Evolutionary conservation across 768 basidiomycete species (phyloP).

Genomic region (Lactifluus subvellereus): DNA sequence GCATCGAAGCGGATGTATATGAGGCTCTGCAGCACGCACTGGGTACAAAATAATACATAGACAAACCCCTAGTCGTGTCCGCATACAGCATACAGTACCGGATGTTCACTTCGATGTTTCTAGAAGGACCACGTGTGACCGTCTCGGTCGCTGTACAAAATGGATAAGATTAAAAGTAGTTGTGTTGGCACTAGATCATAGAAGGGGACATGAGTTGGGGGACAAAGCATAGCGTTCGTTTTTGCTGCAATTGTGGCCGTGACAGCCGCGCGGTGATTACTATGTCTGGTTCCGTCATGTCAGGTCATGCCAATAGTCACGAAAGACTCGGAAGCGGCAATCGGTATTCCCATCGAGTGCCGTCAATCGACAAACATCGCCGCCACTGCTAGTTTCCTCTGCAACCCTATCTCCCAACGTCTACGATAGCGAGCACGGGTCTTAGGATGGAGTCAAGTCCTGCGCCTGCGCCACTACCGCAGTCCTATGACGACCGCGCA

Average conservation of each 20-base stretch:
- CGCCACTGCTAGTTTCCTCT: not conserved
- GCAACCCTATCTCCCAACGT: not conserved
- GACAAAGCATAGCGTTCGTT: too few relatives aligned
- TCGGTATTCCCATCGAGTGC: not conserved
- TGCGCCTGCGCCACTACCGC: not conserved
- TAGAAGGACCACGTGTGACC: not conserved
- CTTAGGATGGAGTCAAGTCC: slow-evolving; percentile 1
- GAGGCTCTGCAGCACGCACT: slow-evolving; percentile 91
- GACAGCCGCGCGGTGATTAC: not conserved
- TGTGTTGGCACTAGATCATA: not conserved
- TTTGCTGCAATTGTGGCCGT: not conserved
- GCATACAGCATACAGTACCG: not conserved
- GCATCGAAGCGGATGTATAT: slow-evolving; percentile 93
- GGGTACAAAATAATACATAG: slow-evolving; percentile 37
- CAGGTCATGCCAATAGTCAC: not conserved
- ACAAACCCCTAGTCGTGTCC: slow-evolving; percentile 5
- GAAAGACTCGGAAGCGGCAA: not conserved
- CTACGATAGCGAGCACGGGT: not conserved
- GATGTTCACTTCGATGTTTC: not conserved
- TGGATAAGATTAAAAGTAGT: not conserved
- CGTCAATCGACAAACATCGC: not conserved
- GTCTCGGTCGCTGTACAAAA: not conserved
- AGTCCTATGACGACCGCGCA: not conserved
- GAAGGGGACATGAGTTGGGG: too few relatives aligned
- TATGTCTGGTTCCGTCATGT: not conserved